phyloP scores from a whole-genome alignment of 1,284 basidiomycete species.

The Sparassis latifolia region DNA sequence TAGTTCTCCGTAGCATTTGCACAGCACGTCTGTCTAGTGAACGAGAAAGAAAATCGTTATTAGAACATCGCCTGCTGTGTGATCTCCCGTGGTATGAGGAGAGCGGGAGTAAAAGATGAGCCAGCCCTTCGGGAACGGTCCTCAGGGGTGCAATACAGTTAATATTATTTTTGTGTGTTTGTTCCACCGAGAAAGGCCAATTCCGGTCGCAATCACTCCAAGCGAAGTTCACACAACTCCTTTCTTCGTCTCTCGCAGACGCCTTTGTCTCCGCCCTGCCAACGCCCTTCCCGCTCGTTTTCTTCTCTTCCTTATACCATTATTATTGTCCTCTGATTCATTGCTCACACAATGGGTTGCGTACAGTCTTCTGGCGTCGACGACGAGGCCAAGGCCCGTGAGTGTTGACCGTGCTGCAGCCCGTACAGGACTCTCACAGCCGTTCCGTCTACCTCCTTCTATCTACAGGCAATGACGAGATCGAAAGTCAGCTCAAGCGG shows the following conservation, averaged over 20 bases:
- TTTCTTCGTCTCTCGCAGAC: slow-evolving; percentile 2
- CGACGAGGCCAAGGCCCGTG: slow-evolving; percentile 78
- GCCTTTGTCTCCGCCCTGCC: slow-evolving; percentile 7
- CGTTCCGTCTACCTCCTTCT: neutral
- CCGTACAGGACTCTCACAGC: neutral
- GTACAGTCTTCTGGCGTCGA: slow-evolving; percentile 65
- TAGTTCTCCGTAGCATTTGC: too few species aligned
- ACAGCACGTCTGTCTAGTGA: too few species aligned
- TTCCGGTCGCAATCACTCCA: neutral
- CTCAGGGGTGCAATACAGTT: neutral
- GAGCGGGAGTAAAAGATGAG: neutral
- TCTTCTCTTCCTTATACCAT: slow-evolving; percentile 5
- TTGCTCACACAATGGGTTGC: slow-evolving; percentile 55
- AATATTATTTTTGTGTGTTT: neutral
- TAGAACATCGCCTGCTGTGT: too few species aligned
- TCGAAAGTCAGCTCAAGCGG: slow-evolving; percentile 91
- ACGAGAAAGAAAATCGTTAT: too few species aligned
- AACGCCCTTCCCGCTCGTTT: slow-evolving; percentile 14
- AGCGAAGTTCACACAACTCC: slow-evolving; percentile 5
- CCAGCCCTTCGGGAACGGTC: neutral
- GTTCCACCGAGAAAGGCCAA: neutral
- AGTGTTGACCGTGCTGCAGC: slow-evolving; percentile 31
- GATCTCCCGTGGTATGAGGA: too few species aligned
- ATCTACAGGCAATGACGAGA: slow-evolving; percentile 83
- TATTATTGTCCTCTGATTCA: too few species aligned